Evolutionary conservation across 75 land plant species (phyloP), one percentile per base, ranked within the genome.

Genomic region (Chamaecyparis obtusa): DNA sequence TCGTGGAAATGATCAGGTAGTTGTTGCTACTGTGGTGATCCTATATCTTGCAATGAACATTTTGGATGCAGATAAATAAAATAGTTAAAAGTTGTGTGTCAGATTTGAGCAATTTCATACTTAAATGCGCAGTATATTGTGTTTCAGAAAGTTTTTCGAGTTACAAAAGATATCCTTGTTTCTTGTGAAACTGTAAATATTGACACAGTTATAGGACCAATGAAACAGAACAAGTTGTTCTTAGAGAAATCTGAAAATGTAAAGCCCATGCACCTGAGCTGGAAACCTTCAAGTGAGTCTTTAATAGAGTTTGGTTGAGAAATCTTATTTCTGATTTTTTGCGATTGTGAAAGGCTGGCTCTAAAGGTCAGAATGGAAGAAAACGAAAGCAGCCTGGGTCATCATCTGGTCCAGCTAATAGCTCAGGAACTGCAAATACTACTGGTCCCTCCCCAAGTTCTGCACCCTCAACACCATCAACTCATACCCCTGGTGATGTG

Each of bases 361-460:
- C 95, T 77, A 98, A 98, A 87, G 93, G 85, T 84, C 97, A 94
- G 88, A 89, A 87, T 90, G 96, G 92, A 36, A 92, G 99, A 84
- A 96, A 96, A 84, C 89, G 97, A 85, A 94, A 96, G 90, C 97
- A 95, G 82, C 94, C 94, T 87, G 95, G 90, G 24, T 92, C 97
- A 9, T 95, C 99, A 57, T 98, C 99, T 51, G 99, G 98, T 83
- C 99, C 99, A 83, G 98, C 99, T 21, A 98, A 96, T 88, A 98
- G 99, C 89, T 93, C 99, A 55, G 99, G 99, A 87, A 98, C 98
- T 85, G 99, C 94, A 77, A 95, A 95, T 64, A 95, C 97, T 51
- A 90, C 95, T 35, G 97, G 97, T 3, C 96, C 96, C 9, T 96
- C 98, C 37, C 99, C 99, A 81, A 93, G 97, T 89, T 97, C 99